phyloP scores from a whole-genome alignment of 768 basidiomycete genomes.

The Phlegmacium glaucopus region DNA sequence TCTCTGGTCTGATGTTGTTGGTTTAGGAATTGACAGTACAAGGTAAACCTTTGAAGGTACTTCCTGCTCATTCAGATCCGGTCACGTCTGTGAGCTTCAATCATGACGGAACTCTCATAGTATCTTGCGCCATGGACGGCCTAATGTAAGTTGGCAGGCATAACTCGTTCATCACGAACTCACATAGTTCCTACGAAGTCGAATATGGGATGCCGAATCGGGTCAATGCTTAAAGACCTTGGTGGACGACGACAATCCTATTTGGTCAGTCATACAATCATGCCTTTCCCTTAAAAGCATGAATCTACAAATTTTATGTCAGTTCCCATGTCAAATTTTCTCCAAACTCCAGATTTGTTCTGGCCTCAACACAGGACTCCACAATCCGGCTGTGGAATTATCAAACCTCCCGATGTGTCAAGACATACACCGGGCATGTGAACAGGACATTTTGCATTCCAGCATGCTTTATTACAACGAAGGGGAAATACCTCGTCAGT shows the following conservation, averaged over 20 bases:
- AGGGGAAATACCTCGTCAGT: slow-evolving; percentile 71
- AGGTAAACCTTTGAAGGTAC: slow-evolving; percentile 83
- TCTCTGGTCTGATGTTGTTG: not conserved
- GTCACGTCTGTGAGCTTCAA: slow-evolving; percentile 94
- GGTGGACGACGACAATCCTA: slow-evolving; percentile 94
- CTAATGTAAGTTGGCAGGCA: slow-evolving; percentile 60
- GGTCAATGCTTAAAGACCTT: slow-evolving; percentile 98
- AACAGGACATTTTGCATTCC: slow-evolving; percentile 84
- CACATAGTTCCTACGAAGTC: slow-evolving; percentile 46
- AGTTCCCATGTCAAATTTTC: slow-evolving; percentile 91
- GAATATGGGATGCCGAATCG: slow-evolving; percentile 96
- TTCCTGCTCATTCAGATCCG: slow-evolving; percentile 97
- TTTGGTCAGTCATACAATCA: slow-evolving; percentile 51
- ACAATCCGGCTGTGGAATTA: slow-evolving; percentile 95
- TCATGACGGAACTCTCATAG: slow-evolving; percentile 90
- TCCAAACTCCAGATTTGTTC: slow-evolving; percentile 85
- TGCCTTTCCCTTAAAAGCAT: not conserved
- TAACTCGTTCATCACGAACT: not conserved
- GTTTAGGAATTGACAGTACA: slow-evolving; percentile 1
- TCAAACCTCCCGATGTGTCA: slow-evolving; percentile 85
- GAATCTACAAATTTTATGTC: slow-evolving; percentile 6
- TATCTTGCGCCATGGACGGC: slow-evolving; percentile 95
- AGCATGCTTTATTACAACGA: slow-evolving; percentile 58
- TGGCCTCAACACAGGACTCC: slow-evolving; percentile 92
- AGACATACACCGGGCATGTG: slow-evolving; percentile 85